phyloP scores from a whole-genome alignment of 352 stramenopile genomes.

The Pythium coloratum region DNA sequence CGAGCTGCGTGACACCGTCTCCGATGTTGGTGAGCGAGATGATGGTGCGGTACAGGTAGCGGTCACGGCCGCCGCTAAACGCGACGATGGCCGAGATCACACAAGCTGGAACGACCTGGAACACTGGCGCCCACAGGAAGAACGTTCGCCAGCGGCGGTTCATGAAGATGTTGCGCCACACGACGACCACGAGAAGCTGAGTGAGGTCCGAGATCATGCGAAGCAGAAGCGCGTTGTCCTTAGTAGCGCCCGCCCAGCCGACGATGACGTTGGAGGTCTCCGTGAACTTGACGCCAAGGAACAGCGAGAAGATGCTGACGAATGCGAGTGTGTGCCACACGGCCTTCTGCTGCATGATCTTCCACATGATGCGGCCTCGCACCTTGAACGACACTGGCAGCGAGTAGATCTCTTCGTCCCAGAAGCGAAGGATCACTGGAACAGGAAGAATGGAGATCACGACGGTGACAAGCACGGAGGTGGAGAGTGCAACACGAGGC shows the following conservation, averaged over 20 bases:
- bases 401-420: slow-evolving; percentile 33
- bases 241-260: slow-evolving; percentile 39
- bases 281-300: slow-evolving; percentile 48
- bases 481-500: slow-evolving; percentile 24
- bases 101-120: slow-evolving; percentile 15
- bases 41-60: slow-evolving; percentile 24
- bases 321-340: slow-evolving; percentile 38
- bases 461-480: slow-evolving; percentile 26
- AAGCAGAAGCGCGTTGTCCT: slow-evolving; percentile 42
- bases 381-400: slow-evolving; percentile 33
- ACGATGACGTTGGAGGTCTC: slow-evolving; percentile 36
- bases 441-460: slow-evolving; percentile 30
- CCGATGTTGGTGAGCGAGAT: slow-evolving; percentile 32
- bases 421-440: slow-evolving; percentile 32
- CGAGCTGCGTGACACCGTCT: slow-evolving; percentile 28
- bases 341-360: slow-evolving; percentile 43
- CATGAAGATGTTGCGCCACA: slow-evolving; percentile 25
- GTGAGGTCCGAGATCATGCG: slow-evolving; percentile 14
- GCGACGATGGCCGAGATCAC: slow-evolving; percentile 20
- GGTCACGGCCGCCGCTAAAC: slow-evolving; percentile 13
- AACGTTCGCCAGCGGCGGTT: slow-evolving; percentile 24
- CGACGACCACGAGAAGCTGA: slow-evolving; percentile 8
- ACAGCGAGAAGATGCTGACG: slow-evolving; percentile 22
- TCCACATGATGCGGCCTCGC: slow-evolving; percentile 35
- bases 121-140: slow-evolving; percentile 19